Percentiles rank a stretch among this genome's conserved stretches.
Conservation (phyloP, 2,329 filamentous ascomycete species). For the Zymoseptoria brevis region DNA sequence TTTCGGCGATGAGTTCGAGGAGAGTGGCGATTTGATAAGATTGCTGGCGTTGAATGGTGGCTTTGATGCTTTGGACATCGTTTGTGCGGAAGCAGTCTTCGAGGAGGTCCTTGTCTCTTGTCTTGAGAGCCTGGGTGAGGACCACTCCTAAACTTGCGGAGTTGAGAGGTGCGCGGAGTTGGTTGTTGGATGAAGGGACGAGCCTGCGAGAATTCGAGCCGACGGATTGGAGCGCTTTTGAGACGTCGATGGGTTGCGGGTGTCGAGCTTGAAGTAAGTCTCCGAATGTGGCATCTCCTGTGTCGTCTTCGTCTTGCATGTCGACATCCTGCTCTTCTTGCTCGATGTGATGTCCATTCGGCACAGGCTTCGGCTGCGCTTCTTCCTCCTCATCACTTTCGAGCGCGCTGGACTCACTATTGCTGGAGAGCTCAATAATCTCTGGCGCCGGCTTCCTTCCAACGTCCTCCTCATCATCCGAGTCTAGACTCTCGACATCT, state of each 20-base stretch:
- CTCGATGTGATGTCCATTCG: conserved; percentile 20
- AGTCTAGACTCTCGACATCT: conserved; percentile 7
- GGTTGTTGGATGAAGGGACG: conserved; percentile 35
- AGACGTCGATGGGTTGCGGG: conserved; percentile 68
- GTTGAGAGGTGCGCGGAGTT: conserved; percentile 48
- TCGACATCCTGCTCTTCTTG: conserved; percentile 23
- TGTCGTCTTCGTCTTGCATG: conserved; percentile 22
- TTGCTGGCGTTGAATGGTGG: conserved; percentile 84
- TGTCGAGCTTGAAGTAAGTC: conserved; percentile 68
- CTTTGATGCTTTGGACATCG: conserved; percentile 68
- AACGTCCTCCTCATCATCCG: conserved; percentile 27
- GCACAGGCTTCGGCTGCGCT: conserved; percentile 4
- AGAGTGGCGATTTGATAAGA: conserved; percentile 72
- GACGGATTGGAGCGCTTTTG: conserved; percentile 40
- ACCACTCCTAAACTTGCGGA: conserved; percentile 77
- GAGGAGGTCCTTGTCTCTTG: conserved; percentile 80
- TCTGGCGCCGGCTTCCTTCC: conserved; percentile 5
- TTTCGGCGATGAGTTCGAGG: conserved; percentile 75
- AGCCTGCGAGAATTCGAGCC: conserved; percentile 30
- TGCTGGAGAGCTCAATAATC: conserved; percentile 43
- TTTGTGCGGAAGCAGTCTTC: conserved; percentile 83
- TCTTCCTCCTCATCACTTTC: conserved; percentile 19
- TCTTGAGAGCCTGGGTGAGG: conserved; percentile 86
- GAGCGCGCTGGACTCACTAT: conserved; percentile 29
- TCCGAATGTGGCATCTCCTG: conserved; percentile 63